Conservation (phyloP, 2,329 filamentous ascomycete genomes). For the Botrytis cinerea region DNA sequence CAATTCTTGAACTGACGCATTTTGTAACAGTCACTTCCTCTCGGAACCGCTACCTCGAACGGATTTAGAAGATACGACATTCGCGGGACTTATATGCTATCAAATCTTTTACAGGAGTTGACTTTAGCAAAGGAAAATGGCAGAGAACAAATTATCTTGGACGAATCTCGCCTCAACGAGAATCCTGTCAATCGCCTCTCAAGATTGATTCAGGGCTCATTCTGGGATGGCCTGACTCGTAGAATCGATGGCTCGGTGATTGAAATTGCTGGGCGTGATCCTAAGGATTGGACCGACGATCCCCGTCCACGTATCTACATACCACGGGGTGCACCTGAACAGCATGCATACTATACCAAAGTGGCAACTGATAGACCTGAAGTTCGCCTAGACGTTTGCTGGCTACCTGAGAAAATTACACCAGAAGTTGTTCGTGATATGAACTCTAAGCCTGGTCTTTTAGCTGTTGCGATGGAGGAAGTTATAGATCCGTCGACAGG, state of each 20-base stretch:
- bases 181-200: slow-evolving; percentile 89
- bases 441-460: slow-evolving; percentile 82
- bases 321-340: slow-evolving; percentile 79
- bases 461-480: slow-evolving; percentile 88
- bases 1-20: background rate
- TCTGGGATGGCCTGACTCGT: slow-evolving; percentile 89
- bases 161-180: slow-evolving; percentile 89
- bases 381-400: slow-evolving; percentile 81
- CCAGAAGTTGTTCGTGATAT: slow-evolving; percentile 79
- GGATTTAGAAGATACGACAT: slow-evolving; percentile 88
- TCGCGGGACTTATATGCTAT: slow-evolving; percentile 95
- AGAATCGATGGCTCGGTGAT: slow-evolving; percentile 88
- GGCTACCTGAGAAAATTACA: slow-evolving; percentile 75
- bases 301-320: slow-evolving; percentile 91
- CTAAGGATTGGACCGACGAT: slow-evolving; percentile 93
- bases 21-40: slow-evolving; percentile 65
- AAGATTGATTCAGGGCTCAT: slow-evolving; percentile 83
- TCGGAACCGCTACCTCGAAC: slow-evolving; percentile 83
- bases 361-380: slow-evolving; percentile 79
- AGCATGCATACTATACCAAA: slow-evolving; percentile 84
- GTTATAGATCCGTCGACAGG: slow-evolving; percentile 66
- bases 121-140: slow-evolving; percentile 90
- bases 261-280: slow-evolving; percentile 81
- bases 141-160: slow-evolving; percentile 84
- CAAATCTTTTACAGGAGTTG: slow-evolving; percentile 92